A percentile compares a stretch with the other conserved stretches of the same genome.
Evolutionary conservation across 208 protist genomes (phyloP).

Genomic region (Acanthamoeba culbertsoni): DNA sequence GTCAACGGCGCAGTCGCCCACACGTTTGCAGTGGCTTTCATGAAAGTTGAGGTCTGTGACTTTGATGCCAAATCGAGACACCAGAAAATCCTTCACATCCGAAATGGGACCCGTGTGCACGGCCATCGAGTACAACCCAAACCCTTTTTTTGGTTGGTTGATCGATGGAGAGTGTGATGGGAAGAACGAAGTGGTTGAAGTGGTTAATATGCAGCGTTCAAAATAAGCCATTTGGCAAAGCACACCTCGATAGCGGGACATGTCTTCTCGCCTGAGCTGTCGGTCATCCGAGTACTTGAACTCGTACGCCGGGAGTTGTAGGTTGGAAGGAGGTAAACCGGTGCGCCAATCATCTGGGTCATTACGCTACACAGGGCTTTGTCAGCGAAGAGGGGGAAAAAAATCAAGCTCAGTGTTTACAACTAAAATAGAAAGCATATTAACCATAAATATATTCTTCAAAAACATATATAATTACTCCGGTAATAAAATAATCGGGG

Average conservation of each 20-base stretch:
- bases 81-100: constrained; percentile 10
- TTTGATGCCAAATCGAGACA: background rate
- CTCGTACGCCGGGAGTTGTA: too few species aligned
- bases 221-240: too few species aligned
- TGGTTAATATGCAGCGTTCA: too few species aligned
- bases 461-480: background rate
- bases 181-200: background rate
- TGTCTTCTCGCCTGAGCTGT: background rate
- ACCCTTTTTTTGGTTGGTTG: background rate
- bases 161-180: background rate
- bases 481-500: background rate
- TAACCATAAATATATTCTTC: background rate
- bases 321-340: too few species aligned
- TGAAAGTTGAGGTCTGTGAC: constrained; percentile 14
- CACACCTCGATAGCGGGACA: background rate
- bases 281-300: background rate
- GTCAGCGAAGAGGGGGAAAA: too few species aligned
- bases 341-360: too few species aligned
- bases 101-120: background rate
- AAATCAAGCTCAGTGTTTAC: too few species aligned
- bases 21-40: background rate
- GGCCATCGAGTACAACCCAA: background rate
- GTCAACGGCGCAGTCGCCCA: background rate
- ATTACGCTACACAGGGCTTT: too few species aligned
- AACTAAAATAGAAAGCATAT: background rate